A percentile compares a stretch with the other conserved stretches of the same genome.
Conservation (phyloP, 345 rosid species). For the Eucalyptus melliodora region DNA sequence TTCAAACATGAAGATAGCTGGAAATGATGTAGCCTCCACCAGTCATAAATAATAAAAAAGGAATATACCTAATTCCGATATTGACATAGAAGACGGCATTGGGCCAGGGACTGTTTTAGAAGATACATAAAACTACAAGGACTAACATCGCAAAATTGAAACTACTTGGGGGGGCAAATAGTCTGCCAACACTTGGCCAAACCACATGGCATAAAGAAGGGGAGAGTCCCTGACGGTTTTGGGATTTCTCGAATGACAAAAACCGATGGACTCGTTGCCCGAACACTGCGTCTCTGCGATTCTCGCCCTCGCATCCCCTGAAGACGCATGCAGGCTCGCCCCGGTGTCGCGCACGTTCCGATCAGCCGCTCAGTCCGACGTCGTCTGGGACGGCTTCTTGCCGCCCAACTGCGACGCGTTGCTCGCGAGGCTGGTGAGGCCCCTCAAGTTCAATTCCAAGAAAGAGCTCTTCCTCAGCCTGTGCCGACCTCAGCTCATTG, state of each 20-base stretch:
- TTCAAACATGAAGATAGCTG: background rate
- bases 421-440: background rate
- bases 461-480: slow-evolving; percentile 13
- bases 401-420: slow-evolving; percentile 20
- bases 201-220: background rate
- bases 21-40: background rate
- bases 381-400: slow-evolving; percentile 47
- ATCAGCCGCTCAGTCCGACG: slow-evolving; percentile 57
- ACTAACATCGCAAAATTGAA: background rate
- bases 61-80: background rate
- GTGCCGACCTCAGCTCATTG: slow-evolving; percentile 11
- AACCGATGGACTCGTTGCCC: slow-evolving; percentile 21
- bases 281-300: slow-evolving; percentile 47
- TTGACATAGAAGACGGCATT: background rate
- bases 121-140: background rate
- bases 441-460: slow-evolving; percentile 2
- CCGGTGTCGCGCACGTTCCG: slow-evolving; percentile 30
- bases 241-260: background rate
- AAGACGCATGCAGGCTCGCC: slow-evolving; percentile 33
- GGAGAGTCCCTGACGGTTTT: background rate
- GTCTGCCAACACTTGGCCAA: background rate
- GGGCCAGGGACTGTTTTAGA: background rate
- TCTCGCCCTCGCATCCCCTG: slow-evolving; percentile 50
- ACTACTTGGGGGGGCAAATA: background rate
- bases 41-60: background rate